Evolutionary conservation across 768 basidiomycete genomes (phyloP).

Genomic region (Tephrocybe sp.): DNA sequence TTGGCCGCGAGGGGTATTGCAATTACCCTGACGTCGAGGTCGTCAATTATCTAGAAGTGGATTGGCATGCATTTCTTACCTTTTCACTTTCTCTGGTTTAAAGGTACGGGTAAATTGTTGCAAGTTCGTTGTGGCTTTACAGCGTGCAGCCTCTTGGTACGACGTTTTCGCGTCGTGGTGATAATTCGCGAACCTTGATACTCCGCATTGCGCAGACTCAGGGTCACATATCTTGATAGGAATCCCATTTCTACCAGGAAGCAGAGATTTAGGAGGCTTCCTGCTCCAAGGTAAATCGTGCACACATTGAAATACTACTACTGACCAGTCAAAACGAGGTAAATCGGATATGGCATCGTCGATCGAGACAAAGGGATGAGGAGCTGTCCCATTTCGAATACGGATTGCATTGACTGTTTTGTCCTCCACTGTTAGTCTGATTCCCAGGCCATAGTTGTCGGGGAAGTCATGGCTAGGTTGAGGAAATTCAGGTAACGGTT

Average conservation of each 20-base stretch:
- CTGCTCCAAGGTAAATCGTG: slow-evolving; percentile 18
- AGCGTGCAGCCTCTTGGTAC: slow-evolving; percentile 50
- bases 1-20: slow-evolving; percentile 53
- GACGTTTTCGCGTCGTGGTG: slow-evolving; percentile 34
- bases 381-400: slow-evolving; percentile 49
- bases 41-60: background rate
- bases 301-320: background rate
- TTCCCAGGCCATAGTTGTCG: slow-evolving; percentile 39
- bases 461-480: slow-evolving; percentile 58
- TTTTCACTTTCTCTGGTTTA: slow-evolving; percentile 49
- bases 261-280: slow-evolving; percentile 34
- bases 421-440: slow-evolving; percentile 45
- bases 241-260: slow-evolving; percentile 23
- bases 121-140: slow-evolving; percentile 44
- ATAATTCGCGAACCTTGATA: slow-evolving; percentile 31
- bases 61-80: slow-evolving; percentile 37
- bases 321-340: slow-evolving; percentile 72
- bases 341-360: slow-evolving; percentile 77
- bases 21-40: slow-evolving; percentile 45
- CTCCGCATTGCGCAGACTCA: slow-evolving; percentile 35
- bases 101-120: slow-evolving; percentile 71
- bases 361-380: slow-evolving; percentile 58
- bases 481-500: slow-evolving; percentile 49
- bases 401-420: slow-evolving; percentile 43
- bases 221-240: slow-evolving; percentile 38